Evolutionary conservation across 495 filamentous ascomycete genomes (phyloP).

Genomic region (Podospora pseudocomata): DNA sequence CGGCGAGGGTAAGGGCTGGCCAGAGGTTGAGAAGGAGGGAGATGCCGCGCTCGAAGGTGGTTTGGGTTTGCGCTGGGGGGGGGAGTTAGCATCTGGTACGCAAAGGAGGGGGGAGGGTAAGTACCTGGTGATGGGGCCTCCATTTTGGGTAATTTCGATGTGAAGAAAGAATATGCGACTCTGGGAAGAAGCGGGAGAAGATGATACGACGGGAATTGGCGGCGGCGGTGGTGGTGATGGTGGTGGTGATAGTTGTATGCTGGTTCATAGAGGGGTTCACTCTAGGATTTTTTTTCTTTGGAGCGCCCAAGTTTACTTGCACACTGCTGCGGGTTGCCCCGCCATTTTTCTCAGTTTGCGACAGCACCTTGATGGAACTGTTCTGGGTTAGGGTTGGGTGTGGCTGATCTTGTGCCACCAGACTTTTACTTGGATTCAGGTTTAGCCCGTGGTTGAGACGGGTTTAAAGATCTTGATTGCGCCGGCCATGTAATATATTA

Average conservation of each 20-base stretch:
- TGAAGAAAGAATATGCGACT: neutral
- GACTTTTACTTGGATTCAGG: neutral
- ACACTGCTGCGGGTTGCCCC: neutral
- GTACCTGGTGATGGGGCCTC: constrained; percentile 21
- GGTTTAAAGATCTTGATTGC: too few species aligned
- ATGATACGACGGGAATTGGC: neutral
- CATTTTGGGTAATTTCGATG: constrained; percentile 10
- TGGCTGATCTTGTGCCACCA: neutral
- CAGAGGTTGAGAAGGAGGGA: constrained; percentile 77
- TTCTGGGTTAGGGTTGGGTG: neutral
- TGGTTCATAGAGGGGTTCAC: constrained; percentile 18
- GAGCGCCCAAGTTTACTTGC: neutral
- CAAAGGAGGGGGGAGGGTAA: neutral
- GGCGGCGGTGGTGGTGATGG: neutral
- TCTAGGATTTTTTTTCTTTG: constrained; percentile 10
- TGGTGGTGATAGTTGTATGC: neutral
- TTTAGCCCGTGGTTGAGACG: neutral
- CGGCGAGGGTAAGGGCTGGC: constrained; percentile 80
- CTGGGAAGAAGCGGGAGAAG: neutral
- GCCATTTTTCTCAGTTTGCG: neutral
- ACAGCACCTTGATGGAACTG: constrained; percentile 3
- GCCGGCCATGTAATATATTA: too few species aligned
- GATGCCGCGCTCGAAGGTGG: constrained; percentile 75
- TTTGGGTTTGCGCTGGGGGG: constrained; percentile 61
- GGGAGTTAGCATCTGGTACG: neutral